Evolutionary conservation across 495 filamentous ascomycete species (phyloP), one percentile per base, ranked within the genome.

Genomic region (Daldinia childiae): DNA sequence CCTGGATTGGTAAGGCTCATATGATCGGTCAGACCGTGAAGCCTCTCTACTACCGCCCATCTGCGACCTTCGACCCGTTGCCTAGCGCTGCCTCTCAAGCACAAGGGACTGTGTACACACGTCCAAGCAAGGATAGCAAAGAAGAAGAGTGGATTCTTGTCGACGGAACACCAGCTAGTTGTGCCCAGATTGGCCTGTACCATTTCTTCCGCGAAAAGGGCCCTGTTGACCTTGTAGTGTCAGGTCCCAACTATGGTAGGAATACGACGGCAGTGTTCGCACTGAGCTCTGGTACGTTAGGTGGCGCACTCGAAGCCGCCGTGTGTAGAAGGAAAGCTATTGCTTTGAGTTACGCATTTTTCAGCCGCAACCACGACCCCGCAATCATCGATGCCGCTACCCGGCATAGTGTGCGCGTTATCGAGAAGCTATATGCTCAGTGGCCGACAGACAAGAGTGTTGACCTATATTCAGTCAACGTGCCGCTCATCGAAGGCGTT

Each of bases 1-100:
- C 93, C 59, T 99, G 95, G 95, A 98, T 99, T 72, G 93, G 94
- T 62, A 99, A 99, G 83, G 95, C 95, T 21, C 95, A 98, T 77
- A 89, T 98, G 48, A 90, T 97, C 67, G 93, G 93, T 61, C 89
- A 92, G 73, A 90, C 91, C 19, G 87, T 97, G 43, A 92, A 90
- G 65, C 93, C 94, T 3, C 89, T 89, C n/a, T 97, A 97, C 81
- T 99, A 94, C 84, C 91, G 92, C 7, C 83, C 83, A 0, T 82
- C 83, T 85, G 88, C 9, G 83, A 86, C 59, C 84, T 89, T 77
- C 36, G 66, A 75, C 14, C 79, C 79, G 0, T 78, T 79, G 21
- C 81, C 82, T 14, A 79, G 76, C 29, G 71, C 82, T 21, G 66
- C 69, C 21, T 68, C 66, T n/a, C 61, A 57, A 45, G 48, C 71